These are phyloP conservation scores for Notholithocarpus densiflorus DNA, from an alignment of 306 rosid genomes.

Conservation along the genomic window DNA sequence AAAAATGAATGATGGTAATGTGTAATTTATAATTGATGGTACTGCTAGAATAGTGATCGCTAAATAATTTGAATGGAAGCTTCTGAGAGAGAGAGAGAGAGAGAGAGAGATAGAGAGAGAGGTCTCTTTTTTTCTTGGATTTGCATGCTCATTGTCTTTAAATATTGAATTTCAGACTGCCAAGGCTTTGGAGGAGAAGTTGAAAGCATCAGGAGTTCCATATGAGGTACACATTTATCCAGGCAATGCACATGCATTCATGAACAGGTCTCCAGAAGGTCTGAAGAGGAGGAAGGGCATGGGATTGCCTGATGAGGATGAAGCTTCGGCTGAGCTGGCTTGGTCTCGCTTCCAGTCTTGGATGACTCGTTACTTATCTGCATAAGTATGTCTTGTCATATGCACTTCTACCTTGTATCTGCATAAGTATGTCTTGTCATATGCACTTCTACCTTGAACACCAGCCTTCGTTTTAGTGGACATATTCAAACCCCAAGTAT, in stretches of 20 bases:
- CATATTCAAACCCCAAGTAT: not conserved
- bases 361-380: slow-evolving; percentile 65
- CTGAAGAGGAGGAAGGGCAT: slow-evolving; percentile 74
- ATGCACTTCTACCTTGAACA: slow-evolving; percentile 4
- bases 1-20: not conserved
- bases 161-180: slow-evolving; percentile 67
- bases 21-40: not conserved
- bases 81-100: not conserved
- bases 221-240: slow-evolving; percentile 76
- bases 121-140: not conserved
- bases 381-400: slow-evolving; percentile 18
- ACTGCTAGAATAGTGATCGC: not conserved
- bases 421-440: slow-evolving; percentile 19
- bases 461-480: not conserved
- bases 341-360: slow-evolving; percentile 92
- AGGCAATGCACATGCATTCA: slow-evolving; percentile 80
- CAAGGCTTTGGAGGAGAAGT: slow-evolving; percentile 77
- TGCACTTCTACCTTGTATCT: slow-evolving; percentile 22
- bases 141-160: slow-evolving; percentile 2
- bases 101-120: not conserved
- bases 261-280: slow-evolving; percentile 89
- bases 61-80: not conserved
- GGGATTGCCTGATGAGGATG: slow-evolving; percentile 84
- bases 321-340: slow-evolving; percentile 67
- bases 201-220: slow-evolving; percentile 81